Percentiles rank a stretch among this genome's conserved stretches.
Conservation (phyloP, 352 stramenopile genomes). For the Globisporangium iwayamae region DNA sequence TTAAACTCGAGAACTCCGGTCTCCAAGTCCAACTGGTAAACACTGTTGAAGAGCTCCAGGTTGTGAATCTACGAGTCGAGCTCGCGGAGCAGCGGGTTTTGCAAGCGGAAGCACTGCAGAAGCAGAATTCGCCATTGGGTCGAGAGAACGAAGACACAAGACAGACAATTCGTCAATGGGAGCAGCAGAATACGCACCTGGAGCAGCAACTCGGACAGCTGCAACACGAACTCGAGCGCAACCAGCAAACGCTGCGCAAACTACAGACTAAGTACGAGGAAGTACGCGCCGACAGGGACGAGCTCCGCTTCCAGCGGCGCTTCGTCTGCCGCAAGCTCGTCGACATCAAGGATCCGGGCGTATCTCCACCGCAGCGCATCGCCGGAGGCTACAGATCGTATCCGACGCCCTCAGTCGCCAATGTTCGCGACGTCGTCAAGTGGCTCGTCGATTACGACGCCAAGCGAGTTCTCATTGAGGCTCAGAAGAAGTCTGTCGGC, state of each 20-base stretch:
- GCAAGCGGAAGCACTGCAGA: not conserved
- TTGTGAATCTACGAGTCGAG: conserved; percentile 1
- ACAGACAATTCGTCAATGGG: not conserved
- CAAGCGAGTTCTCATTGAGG: conserved; percentile 26
- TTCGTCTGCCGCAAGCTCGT: conserved; percentile 35
- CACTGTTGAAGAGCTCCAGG: conserved; percentile 10
- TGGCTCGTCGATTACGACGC: conserved; percentile 41
- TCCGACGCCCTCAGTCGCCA: conserved; percentile 23
- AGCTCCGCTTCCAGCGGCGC: conserved; percentile 34
- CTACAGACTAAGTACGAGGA: conserved; percentile 21
- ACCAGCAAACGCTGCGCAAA: conserved; percentile 15
- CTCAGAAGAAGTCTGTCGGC: conserved; percentile 14
- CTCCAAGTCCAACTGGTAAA: conserved; percentile 8
- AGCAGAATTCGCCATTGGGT: not conserved
- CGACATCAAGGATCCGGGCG: conserved; percentile 25
- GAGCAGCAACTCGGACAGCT: conserved; percentile 7
- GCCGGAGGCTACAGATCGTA: conserved; percentile 39
- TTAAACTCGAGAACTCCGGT: conserved; percentile 1
- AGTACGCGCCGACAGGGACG: conserved; percentile 20
- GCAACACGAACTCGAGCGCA: conserved; percentile 15
- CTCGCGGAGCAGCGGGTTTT: not conserved
- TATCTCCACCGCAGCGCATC: conserved; percentile 29
- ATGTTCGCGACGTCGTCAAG: conserved; percentile 39
- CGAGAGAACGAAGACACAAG: not conserved
- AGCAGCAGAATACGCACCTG: not conserved